phyloP scores from a whole-genome alignment of 176 grass and related monocot genomes.

The Rhynchospora tenuis region DNA sequence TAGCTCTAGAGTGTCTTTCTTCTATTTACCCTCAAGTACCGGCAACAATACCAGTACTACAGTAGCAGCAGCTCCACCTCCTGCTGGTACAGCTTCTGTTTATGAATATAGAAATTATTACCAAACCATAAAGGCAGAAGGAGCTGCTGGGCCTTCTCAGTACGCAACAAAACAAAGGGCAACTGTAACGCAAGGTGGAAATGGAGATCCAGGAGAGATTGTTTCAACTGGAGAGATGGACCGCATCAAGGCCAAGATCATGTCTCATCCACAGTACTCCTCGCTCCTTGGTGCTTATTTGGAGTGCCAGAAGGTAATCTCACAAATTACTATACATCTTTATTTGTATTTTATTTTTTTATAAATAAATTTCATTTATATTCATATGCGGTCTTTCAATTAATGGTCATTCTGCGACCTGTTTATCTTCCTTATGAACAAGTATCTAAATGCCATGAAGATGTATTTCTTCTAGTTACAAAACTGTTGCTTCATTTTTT shows the following conservation, averaged over 20 bases:
- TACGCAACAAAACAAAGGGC: slow-evolving; percentile 9
- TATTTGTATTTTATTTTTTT: too few species aligned
- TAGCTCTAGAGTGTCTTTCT: slow-evolving; percentile 41
- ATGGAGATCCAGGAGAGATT: slow-evolving; percentile 29
- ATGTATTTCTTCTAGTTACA: background rate
- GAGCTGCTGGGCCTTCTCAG: slow-evolving; percentile 23
- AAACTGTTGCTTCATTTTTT: background rate
- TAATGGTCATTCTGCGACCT: background rate
- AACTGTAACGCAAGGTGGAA: background rate
- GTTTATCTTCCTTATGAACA: slow-evolving; percentile 17
- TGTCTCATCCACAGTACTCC: slow-evolving; percentile 81
- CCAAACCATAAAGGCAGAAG: slow-evolving; percentile 21
- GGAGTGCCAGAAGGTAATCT: slow-evolving; percentile 76
- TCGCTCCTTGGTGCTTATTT: slow-evolving; percentile 53
- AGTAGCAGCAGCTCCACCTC: slow-evolving; percentile 14
- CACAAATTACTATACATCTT: background rate
- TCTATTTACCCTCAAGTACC: slow-evolving; percentile 44
- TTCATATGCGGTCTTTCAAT: background rate
- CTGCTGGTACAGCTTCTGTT: slow-evolving; percentile 21
- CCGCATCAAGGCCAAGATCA: slow-evolving; percentile 68
- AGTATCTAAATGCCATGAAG: background rate
- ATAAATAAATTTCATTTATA: too few species aligned
- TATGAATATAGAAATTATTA: slow-evolving; percentile 20
- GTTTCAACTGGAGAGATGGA: slow-evolving; percentile 32
- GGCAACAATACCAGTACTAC: slow-evolving; percentile 17